Evolutionary conservation across 805 yeast species (phyloP).

Genomic region (Ogataea ramenticola): DNA sequence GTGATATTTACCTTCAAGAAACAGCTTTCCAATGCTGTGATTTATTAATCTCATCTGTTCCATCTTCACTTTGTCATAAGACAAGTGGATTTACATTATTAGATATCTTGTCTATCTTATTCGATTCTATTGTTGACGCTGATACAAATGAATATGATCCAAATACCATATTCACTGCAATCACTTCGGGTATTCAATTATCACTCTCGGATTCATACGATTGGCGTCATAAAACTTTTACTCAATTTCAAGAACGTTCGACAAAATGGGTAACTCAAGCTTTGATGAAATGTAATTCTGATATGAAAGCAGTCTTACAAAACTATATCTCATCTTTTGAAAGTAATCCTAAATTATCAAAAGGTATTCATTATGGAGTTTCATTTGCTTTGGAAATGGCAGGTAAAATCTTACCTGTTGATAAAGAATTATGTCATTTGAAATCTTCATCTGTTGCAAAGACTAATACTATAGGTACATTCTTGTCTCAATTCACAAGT

Average conservation of each 20-base stretch:
- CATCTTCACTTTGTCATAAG: slow-evolving; percentile 73
- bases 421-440: slow-evolving; percentile 52
- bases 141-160: slow-evolving; percentile 84
- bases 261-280: slow-evolving; percentile 59
- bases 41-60: slow-evolving; percentile 53
- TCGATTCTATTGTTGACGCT: slow-evolving; percentile 76
- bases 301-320: slow-evolving; percentile 72
- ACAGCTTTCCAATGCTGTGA: slow-evolving; percentile 78
- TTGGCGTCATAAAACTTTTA: slow-evolving; percentile 68
- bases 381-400: slow-evolving; percentile 91
- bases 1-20: slow-evolving; percentile 65
- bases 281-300: slow-evolving; percentile 55
- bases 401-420: slow-evolving; percentile 58
- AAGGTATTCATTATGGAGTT: slow-evolving; percentile 63
- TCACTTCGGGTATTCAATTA: slow-evolving; percentile 38
- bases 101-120: slow-evolving; percentile 71
- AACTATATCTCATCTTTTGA: slow-evolving; percentile 51
- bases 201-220: slow-evolving; percentile 66
- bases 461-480: slow-evolving; percentile 58
- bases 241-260: slow-evolving; percentile 50
- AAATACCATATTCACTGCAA: slow-evolving; percentile 49
- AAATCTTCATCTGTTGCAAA: slow-evolving; percentile 23
- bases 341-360: slow-evolving; percentile 7
- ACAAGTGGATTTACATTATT: slow-evolving; percentile 68
- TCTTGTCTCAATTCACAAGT: slow-evolving; percentile 75